Base-by-base conservation (phyloP, 352 stramenopile genomes). In the Globisporangium barbulae region DNA sequence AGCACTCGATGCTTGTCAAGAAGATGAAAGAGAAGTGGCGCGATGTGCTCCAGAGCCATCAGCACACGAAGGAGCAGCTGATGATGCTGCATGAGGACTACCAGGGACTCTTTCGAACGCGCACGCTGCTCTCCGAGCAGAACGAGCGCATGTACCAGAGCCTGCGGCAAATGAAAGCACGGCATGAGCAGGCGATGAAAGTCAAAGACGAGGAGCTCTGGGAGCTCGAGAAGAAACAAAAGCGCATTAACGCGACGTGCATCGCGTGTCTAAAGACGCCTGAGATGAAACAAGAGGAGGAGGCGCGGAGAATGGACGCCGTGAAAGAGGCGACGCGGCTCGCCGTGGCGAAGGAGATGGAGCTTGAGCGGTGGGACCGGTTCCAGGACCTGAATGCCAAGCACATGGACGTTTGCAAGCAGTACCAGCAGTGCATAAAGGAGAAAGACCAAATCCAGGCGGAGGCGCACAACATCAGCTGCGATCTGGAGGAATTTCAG, bases 51-150 rank as follows among this genome's bases (percentile, higher is more conserved):
- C 57, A 52, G 8, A 69, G 21, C 12, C 65, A 82, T 31, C 68
- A 79, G 19, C 78, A 80, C 49, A 71, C 76, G 0, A 84, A 81
- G 48, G 78, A 89, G 52, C 78, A 89, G 44, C 60, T 89, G 2
- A 37, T 72, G 63, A 89, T 89, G 82, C 59, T 91, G 0, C 78
- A 89, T 52, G 82, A 91, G 61, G 83, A 90, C 59, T 92, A 89
- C 64, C 72, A 76, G n/a, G 81, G 75, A 1, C 69, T 90, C 15
- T 92, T 78, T 25, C 79, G 71, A 5, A 79, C 74, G 33, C 75
- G 81, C 17, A 47, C 63, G 2, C 62, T 61, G 28, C 59, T 85
- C 4, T 55, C 75, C 17, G 71, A 80, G 53, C 76, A 88, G 61
- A 85, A 83, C 55, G 68, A 85, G 10, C 71, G 71, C 25, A 61